Conservation (phyloP, 83 land plant genomes). For the Isoetes engelmannii region DNA sequence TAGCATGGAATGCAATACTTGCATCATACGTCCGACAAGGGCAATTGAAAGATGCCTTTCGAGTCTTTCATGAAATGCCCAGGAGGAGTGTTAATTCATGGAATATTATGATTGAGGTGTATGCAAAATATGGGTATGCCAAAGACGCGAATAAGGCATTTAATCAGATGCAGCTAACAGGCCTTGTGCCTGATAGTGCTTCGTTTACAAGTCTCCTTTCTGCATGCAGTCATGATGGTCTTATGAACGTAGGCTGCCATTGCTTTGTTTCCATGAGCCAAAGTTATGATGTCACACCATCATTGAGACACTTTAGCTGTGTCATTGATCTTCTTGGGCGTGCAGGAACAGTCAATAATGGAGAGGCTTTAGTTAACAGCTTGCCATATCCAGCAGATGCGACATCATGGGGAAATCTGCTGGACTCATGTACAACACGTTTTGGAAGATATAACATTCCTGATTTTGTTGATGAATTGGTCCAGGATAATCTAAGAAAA, state of each 20-base stretch:
- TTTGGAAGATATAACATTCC: too few relatives aligned
- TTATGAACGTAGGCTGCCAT: slow-evolving; percentile 5
- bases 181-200: slow-evolving; percentile 2
- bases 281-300: neutral
- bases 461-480: too few relatives aligned
- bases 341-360: neutral
- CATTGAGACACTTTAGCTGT: neutral
- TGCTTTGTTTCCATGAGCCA: slow-evolving; percentile 3
- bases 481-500: too few relatives aligned
- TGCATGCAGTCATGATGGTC: slow-evolving; percentile 10
- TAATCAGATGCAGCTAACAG: neutral
- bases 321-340: slow-evolving; percentile 10
- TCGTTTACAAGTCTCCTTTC: slow-evolving; percentile 8
- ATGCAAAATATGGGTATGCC: too few relatives aligned
- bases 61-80: too few relatives aligned
- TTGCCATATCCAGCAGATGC: neutral
- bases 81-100: too few relatives aligned
- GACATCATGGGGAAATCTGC: neutral
- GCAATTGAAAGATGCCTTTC: too few relatives aligned
- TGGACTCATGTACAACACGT: neutral
- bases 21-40: too few relatives aligned
- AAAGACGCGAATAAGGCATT: neutral
- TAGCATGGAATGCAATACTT: too few relatives aligned
- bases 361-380: neutral
- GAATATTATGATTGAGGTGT: too few relatives aligned